Evolutionary conservation across 176 grass and related monocot genomes (phyloP).

Genomic region (Carex parvula): DNA sequence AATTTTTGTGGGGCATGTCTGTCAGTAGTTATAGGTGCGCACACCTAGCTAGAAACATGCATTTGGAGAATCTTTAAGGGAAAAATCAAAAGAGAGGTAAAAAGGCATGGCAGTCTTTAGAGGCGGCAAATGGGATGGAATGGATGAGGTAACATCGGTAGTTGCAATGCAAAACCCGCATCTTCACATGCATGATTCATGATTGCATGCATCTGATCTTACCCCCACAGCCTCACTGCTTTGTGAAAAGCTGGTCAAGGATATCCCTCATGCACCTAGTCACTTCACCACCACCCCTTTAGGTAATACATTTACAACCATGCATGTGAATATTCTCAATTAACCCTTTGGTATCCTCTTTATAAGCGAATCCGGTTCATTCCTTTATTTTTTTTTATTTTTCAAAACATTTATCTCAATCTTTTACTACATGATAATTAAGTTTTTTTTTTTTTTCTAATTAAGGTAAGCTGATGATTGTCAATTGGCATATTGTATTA

Average conservation of each 20-base stretch:
- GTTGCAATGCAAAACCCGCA: slow-evolving; percentile 21
- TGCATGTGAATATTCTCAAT: slow-evolving; percentile 25
- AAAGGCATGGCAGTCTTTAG: slow-evolving; percentile 54
- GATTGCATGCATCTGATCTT: slow-evolving; percentile 41
- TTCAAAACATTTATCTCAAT: background rate
- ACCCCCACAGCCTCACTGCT: slow-evolving; percentile 36
- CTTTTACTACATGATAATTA: no score
- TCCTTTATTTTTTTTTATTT: background rate
- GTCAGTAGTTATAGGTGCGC: background rate
- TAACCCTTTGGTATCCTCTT: slow-evolving; percentile 17
- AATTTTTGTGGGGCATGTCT: background rate
- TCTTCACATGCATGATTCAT: slow-evolving; percentile 40
- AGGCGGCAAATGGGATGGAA: slow-evolving; percentile 48
- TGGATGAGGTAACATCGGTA: slow-evolving; percentile 51
- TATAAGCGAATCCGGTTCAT: slow-evolving; percentile 16
- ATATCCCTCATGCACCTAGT: slow-evolving; percentile 29
- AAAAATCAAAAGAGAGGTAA: slow-evolving; percentile 50
- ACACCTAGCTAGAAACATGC: background rate
- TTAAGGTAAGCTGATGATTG: no score
- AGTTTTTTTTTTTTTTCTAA: no score
- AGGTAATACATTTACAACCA: background rate
- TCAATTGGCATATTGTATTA: no score
- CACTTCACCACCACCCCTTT: background rate
- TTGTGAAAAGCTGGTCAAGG: slow-evolving; percentile 39
- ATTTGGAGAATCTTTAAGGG: slow-evolving; percentile 18